Evolutionary conservation across 2,329 filamentous ascomycete genomes (phyloP).

Genomic region (Microdochium paspali): DNA sequence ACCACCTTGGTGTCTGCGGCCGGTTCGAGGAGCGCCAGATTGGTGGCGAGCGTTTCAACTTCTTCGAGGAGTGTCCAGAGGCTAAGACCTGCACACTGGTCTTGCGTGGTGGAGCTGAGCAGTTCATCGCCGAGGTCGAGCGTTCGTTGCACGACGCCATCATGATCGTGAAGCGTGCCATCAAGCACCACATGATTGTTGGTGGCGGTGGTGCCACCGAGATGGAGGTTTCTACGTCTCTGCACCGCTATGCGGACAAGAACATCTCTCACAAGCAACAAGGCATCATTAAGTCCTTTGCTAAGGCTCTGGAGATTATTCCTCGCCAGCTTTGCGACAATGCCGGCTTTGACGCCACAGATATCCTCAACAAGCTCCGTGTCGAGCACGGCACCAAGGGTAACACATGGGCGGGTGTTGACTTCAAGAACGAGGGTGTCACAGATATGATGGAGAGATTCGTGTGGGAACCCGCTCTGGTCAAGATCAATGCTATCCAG

Average conservation of each 20-base stretch:
- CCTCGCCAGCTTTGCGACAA: conserved; percentile 97
- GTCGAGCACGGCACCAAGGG: conserved; percentile 87
- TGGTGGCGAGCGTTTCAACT: conserved; percentile 94
- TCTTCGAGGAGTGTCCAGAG: conserved; percentile 91
- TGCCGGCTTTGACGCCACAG: conserved; percentile 94
- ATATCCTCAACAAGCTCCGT: conserved; percentile 91
- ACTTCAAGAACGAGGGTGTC: conserved; percentile 87
- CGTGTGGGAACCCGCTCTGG: conserved; percentile 92
- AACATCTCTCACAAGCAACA: conserved; percentile 94
- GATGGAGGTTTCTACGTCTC: conserved; percentile 93
- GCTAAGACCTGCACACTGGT: conserved; percentile 97
- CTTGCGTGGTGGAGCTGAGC: conserved; percentile 90
- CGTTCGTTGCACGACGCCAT: conserved; percentile 96
- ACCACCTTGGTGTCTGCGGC: conserved; percentile 87
- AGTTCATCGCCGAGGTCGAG: conserved; percentile 98
- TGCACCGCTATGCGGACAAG: conserved; percentile 87
- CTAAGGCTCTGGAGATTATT: conserved; percentile 93
- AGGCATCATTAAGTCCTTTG: conserved; percentile 93
- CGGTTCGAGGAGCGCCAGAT: conserved; percentile 93
- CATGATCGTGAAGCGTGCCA: conserved; percentile 98
- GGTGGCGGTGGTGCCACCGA: conserved; percentile 90
- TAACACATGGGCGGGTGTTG: conserved; percentile 88
- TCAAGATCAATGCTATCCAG: conserved; percentile 96
- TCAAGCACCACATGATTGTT: conserved; percentile 90
- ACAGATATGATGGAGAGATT: conserved; percentile 91